Evolutionary conservation across 306 rosid species (phyloP).

Genomic region (Vachellia collinsii): DNA sequence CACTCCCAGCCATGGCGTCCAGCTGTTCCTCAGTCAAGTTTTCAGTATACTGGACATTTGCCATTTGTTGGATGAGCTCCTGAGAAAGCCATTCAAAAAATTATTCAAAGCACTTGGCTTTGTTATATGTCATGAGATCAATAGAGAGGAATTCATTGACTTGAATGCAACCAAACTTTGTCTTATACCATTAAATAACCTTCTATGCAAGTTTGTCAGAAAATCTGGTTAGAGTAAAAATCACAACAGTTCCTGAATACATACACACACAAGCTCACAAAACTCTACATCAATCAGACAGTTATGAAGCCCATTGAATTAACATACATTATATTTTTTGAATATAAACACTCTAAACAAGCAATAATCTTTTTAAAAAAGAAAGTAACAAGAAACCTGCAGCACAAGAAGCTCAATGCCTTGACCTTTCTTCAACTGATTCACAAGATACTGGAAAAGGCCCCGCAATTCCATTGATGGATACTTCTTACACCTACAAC

Average conservation of each 20-base stretch:
- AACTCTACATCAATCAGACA: neutral
- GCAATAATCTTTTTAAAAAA: neutral
- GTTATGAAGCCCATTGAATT: neutral
- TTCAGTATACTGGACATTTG: slow-evolving; percentile 96
- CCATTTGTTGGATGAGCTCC: slow-evolving; percentile 99
- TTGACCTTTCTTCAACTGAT: slow-evolving; percentile 90
- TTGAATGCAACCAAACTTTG: neutral
- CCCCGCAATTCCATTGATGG: slow-evolving; percentile 99
- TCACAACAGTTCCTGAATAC: neutral
- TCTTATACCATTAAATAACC: neutral
- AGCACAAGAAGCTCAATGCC: slow-evolving; percentile 96
- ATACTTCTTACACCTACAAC: slow-evolving; percentile 89
- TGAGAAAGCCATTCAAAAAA: slow-evolving; percentile 45
- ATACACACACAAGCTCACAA: neutral
- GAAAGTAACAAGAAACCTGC: slow-evolving; percentile 62
- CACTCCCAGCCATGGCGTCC: slow-evolving; percentile 99
- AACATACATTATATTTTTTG: neutral
- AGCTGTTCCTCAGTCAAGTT: slow-evolving; percentile 95
- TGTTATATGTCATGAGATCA: neutral
- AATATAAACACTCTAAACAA: neutral
- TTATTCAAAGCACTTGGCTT: slow-evolving; percentile 19
- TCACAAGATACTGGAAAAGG: slow-evolving; percentile 97
- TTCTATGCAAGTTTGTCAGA: neutral
- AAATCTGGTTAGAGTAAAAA: neutral
- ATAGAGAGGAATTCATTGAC: neutral